Percentiles rank a stretch among this genome's conserved stretches.
Conservation (phyloP, 805 yeast genomes). For the Starmerella sp. region DNA sequence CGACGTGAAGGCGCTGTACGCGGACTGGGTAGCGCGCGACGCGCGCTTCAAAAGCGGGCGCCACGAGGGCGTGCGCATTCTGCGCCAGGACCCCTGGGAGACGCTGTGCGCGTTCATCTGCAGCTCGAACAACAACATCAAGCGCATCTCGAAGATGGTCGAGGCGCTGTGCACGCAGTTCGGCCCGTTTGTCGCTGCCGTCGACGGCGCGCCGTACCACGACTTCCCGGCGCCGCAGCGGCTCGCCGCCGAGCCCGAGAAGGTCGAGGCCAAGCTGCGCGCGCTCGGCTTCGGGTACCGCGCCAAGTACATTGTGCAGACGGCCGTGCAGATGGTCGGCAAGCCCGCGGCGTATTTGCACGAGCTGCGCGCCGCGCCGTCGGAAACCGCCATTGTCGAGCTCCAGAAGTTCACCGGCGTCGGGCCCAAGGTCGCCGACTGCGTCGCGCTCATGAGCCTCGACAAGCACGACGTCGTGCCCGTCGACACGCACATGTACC, state of each 20-base stretch:
- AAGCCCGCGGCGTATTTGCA: slow-evolving; percentile 32
- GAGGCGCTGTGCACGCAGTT: slow-evolving; percentile 58
- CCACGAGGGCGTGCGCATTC: slow-evolving; percentile 63
- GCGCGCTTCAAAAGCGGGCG: slow-evolving; percentile 20
- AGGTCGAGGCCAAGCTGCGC: slow-evolving; percentile 36
- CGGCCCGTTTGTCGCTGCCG: slow-evolving; percentile 48
- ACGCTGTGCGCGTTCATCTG: slow-evolving; percentile 82
- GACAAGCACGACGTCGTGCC: slow-evolving; percentile 84
- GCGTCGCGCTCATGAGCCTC: slow-evolving; percentile 84
- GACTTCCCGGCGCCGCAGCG: slow-evolving; percentile 62
- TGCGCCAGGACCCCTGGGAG: slow-evolving; percentile 97
- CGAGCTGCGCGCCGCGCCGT: slow-evolving; percentile 37
- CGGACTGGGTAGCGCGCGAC: slow-evolving; percentile 44
- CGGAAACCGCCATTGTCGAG: slow-evolving; percentile 45
- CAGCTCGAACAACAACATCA: slow-evolving; percentile 90
- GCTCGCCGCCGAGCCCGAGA: slow-evolving; percentile 29
- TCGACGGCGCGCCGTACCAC: slow-evolving; percentile 47
- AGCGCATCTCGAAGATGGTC: slow-evolving; percentile 88
- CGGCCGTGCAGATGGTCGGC: slow-evolving; percentile 48
- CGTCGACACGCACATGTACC: slow-evolving; percentile 88
- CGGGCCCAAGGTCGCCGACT: slow-evolving; percentile 97
- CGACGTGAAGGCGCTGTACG: slow-evolving; percentile 42
- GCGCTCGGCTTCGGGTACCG: slow-evolving; percentile 69
- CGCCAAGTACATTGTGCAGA: slow-evolving; percentile 73
- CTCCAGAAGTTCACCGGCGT: slow-evolving; percentile 69